Base-by-base conservation (phyloP, 352 stramenopile species). In the Globisporangium radiosum region DNA sequence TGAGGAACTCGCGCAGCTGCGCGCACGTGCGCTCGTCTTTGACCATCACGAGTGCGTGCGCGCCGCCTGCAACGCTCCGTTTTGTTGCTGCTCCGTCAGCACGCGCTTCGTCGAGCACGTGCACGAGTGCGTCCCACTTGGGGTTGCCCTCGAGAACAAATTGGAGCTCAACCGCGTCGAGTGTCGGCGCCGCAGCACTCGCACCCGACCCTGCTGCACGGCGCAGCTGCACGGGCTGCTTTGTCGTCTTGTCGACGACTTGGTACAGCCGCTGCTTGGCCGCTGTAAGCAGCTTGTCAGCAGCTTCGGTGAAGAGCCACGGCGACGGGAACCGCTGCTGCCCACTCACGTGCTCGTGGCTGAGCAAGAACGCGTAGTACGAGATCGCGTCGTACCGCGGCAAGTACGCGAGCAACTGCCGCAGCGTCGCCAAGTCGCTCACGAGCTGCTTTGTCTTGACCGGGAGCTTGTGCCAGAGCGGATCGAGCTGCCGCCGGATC, bases 311-410 rank as follows among this genome's bases (percentile, higher is more conserved):
- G 59, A 98, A 88, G 25, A 99, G 65, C 97, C 97, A 99, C 36
- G 96, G 82, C 17, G 92, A 97, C 8, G 91, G 93, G 48, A 86
- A 87, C 64, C 80, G 69, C 73, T 87, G 70, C 64, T 93, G 66
- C 19, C 84, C 65, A 68, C 79, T 85, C 78, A 96, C 77, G 58
- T 92, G 87, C 60, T 98, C 90, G 57, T 98, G 87, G 45, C 75
- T 91, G 42, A 96, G 65, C 5, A 99, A 69, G 40, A 98, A 90
- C n/a, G 78, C 91, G 64, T 97, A 98, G 71, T 98, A 99, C 14
- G 88, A 94, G 54, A 99, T 92, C 17, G 94, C 95, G 68, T 99
- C 97, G 72, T 98, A 98, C 25, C 92, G 87, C 57, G 98, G 88
- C 40, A 99, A 67, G 64, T 97, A 95, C 54, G 95, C 80, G 53